Percentiles rank a stretch among this genome's conserved stretches.
phyloP scores from a whole-genome alignment of 768 basidiomycete genomes.

The Floccularia luteovirens region DNA sequence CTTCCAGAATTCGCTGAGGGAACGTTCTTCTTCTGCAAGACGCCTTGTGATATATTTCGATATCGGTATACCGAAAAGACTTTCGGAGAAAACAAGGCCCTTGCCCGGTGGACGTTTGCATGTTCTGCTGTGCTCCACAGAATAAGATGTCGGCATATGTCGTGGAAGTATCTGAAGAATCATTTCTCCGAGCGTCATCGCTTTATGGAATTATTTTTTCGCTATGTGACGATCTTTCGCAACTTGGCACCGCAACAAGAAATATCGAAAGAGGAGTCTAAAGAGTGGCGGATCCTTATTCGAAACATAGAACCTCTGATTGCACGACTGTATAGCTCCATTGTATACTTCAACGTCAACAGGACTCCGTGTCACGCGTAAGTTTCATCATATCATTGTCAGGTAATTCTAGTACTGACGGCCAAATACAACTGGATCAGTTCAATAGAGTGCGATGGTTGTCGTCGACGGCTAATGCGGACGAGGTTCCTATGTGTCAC shows the following conservation, averaged over 20 bases:
- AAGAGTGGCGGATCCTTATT: background rate
- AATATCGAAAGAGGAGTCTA: background rate
- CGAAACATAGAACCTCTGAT: background rate
- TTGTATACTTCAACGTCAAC: background rate
- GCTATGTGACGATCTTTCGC: background rate
- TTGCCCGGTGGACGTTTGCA: constrained; percentile 9
- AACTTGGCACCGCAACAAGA: background rate
- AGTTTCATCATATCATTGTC: background rate
- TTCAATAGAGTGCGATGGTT: constrained; percentile 4
- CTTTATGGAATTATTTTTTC: background rate
- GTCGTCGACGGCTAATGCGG: constrained; percentile 3
- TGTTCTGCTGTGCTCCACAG: constrained; percentile 4
- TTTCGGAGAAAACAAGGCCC: constrained; percentile 1
- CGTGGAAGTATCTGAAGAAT: background rate
- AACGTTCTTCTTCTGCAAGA: constrained; percentile 1
- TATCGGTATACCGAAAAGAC: background rate
- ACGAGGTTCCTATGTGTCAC: constrained; percentile 6
- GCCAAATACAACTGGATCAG: background rate
- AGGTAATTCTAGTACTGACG: background rate
- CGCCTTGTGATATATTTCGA: background rate
- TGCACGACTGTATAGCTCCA: background rate
- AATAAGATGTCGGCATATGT: constrained; percentile 3
- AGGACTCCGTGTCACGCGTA: background rate
- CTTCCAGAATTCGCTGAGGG: background rate
- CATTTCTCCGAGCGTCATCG: background rate